A percentile compares a stretch with the other conserved stretches of the same genome.
phyloP scores from a whole-genome alignment of 768 basidiomycete species.

The Boletus sp. region DNA sequence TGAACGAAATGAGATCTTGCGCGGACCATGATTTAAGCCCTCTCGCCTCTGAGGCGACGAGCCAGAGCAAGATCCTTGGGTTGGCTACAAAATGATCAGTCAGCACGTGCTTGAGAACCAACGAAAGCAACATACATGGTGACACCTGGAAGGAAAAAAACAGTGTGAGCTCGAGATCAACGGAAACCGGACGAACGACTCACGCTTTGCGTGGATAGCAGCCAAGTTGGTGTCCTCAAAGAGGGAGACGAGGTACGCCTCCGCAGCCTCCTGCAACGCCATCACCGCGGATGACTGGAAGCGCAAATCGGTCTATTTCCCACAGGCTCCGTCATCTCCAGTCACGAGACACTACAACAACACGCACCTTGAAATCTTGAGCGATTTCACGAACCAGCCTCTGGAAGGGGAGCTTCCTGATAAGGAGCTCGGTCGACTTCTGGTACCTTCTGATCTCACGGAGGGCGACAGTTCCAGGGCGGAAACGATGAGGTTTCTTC shows the following conservation, averaged over 20 bases:
- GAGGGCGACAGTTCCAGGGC: conserved; percentile 96
- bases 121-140: conserved; percentile 46
- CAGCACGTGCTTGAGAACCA: background rate
- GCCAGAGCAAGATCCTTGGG: conserved; percentile 89
- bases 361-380: conserved; percentile 88
- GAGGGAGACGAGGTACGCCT: conserved; percentile 84
- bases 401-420: conserved; percentile 99
- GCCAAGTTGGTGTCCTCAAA: conserved; percentile 92
- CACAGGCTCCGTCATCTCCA: background rate
- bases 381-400: conserved; percentile 95
- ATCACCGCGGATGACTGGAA: conserved; percentile 96
- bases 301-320: conserved; percentile 74
- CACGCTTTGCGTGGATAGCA: conserved; percentile 85
- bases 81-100: conserved; percentile 48
- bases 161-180: conserved; percentile 11
- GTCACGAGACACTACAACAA: background rate
- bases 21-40: conserved; percentile 48
- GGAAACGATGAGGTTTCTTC: conserved; percentile 99
- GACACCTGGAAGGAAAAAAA: conserved; percentile 38
- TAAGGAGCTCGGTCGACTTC: conserved; percentile 97
- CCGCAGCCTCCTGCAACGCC: conserved; percentile 91
- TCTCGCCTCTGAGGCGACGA: conserved; percentile 82
- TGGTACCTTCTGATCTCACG: conserved; percentile 99
- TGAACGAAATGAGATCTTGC: background rate
- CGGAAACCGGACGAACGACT: conserved; percentile 13